Evolutionary conservation across 352 stramenopile genomes (phyloP).

Genomic region (Pythium brachiatum): DNA sequence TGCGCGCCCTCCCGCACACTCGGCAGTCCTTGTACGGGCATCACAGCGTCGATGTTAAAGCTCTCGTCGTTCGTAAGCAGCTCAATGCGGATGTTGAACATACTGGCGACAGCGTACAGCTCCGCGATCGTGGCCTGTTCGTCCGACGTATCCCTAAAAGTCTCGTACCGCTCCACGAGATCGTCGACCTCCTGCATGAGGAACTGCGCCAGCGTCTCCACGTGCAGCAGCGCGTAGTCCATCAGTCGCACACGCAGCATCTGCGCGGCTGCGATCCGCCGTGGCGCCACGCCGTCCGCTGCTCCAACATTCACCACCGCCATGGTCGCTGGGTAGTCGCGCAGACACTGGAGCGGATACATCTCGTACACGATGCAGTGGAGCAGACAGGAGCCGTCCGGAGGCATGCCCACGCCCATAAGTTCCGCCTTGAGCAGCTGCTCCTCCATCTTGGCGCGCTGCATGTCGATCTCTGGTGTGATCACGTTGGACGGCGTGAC

Average conservation of each 20-base stretch:
- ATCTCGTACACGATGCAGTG: constrained; percentile 87
- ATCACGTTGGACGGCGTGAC: constrained; percentile 67
- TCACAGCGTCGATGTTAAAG: constrained; percentile 80
- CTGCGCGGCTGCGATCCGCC: constrained; percentile 60
- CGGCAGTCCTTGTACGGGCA: constrained; percentile 57
- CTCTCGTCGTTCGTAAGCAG: constrained; percentile 80
- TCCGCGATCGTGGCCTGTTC: constrained; percentile 80
- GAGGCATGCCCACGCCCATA: constrained; percentile 75
- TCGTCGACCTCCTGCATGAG: constrained; percentile 75
- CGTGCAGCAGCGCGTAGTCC: constrained; percentile 70
- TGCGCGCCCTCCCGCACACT: constrained; percentile 50
- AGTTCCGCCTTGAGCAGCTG: constrained; percentile 59
- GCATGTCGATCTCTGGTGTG: constrained; percentile 65
- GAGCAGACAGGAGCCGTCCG: constrained; percentile 76
- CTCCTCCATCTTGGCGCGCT: constrained; percentile 77
- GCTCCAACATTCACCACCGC: constrained; percentile 79
- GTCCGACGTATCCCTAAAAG: constrained; percentile 63
- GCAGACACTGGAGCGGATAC: constrained; percentile 75
- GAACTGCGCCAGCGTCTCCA: constrained; percentile 53
- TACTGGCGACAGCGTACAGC: constrained; percentile 71
- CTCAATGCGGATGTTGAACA: constrained; percentile 83
- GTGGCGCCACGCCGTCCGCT: constrained; percentile 71
- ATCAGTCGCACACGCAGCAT: constrained; percentile 66
- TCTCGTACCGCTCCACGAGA: constrained; percentile 65
- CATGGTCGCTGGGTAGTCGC: constrained; percentile 70